Base-by-base conservation (phyloP, 768 basidiomycete genomes). In the Agaricus subrufescens region DNA sequence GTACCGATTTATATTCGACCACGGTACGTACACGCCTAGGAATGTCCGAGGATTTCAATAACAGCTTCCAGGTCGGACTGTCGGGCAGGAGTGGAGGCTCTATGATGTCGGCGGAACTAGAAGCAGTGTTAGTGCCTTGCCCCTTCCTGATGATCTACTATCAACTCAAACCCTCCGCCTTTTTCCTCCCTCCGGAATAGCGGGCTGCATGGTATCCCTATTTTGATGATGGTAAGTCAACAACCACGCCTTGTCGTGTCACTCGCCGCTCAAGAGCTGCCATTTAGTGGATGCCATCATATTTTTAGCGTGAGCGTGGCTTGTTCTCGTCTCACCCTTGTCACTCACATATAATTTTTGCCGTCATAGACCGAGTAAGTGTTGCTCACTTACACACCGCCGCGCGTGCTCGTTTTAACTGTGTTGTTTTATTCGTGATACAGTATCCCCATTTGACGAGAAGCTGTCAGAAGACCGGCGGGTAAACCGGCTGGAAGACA, bases 381-480 rank as follows among this genome's bases (percentile, higher is more conserved):
- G 38, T 26, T n/a, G 7, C 45, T 47, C 23, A 53, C 19, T 25
- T 12, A 34, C 25, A 19, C 23, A 11, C 29, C 34, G 11, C 11
- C n/a, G 40, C 19, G 23, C 27, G n/a, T 12, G 9, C 46, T 48
- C 9, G 29, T 2, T 19, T 56, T 58, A 38, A 54, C 59, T 7
- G 15, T 26, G 6, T 46, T 39, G 48, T 43, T n/a, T 8, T 52
- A 38, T 47, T 74, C 34, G 34, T 6, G 34, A 11, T 34, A 8
- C 77, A 60, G 85, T 93, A 62, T 90, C 87, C 27, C 87, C 88
- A 52, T 94, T 93, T 65, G 87, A 93, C 62, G 90, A 93, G 67
- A 80, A 77, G 50, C 75, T 93, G 0, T 83, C 83, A 4, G 91
- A 91, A 67, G 81, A 91, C 62, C 75, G 74, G 3, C 71, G 71